These are phyloP conservation scores for Talaromyces liani DNA, from an alignment of 495 filamentous ascomycete species.

Conservation along the genomic window DNA sequence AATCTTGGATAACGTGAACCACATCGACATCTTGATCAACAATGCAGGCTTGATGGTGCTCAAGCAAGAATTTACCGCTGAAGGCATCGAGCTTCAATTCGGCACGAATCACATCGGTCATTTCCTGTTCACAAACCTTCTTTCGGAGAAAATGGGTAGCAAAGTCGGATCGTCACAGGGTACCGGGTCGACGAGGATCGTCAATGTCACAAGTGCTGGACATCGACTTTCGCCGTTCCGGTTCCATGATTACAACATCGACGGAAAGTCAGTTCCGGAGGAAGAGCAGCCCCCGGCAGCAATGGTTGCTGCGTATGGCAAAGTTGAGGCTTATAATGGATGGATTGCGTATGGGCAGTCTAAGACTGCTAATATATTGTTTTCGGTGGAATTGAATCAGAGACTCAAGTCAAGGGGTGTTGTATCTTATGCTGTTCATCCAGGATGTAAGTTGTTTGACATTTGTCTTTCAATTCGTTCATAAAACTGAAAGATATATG, in stretches of 20 bases:
- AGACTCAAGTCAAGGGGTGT: slow-evolving; percentile 12
- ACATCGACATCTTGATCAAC: slow-evolving; percentile 38
- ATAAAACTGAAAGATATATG: not conserved
- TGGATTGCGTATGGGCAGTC: slow-evolving; percentile 53
- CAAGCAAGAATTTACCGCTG: slow-evolving; percentile 22
- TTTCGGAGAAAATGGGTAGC: slow-evolving; percentile 25
- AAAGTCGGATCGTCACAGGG: not conserved
- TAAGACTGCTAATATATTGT: slow-evolving; percentile 57
- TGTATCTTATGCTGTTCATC: slow-evolving; percentile 19
- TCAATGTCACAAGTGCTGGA: slow-evolving; percentile 36
- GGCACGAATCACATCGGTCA: slow-evolving; percentile 50
- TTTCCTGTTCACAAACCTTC: slow-evolving; percentile 49
- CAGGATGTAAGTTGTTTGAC: slow-evolving; percentile 15
- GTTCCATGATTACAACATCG: slow-evolving; percentile 17
- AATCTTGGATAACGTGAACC: slow-evolving; percentile 10
- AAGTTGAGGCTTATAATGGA: slow-evolving; percentile 16
- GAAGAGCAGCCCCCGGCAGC: slow-evolving; percentile 13
- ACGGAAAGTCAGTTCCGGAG: slow-evolving; percentile 13
- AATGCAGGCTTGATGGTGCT: slow-evolving; percentile 60
- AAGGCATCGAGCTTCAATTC: slow-evolving; percentile 47
- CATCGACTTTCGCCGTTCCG: slow-evolving; percentile 28
- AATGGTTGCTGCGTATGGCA: slow-evolving; percentile 13
- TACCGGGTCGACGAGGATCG: slow-evolving; percentile 20
- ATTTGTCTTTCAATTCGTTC: not conserved
- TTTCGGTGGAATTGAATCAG: slow-evolving; percentile 17